Conservation (phyloP, 768 basidiomycete genomes). For the Agrocybe pediades region DNA sequence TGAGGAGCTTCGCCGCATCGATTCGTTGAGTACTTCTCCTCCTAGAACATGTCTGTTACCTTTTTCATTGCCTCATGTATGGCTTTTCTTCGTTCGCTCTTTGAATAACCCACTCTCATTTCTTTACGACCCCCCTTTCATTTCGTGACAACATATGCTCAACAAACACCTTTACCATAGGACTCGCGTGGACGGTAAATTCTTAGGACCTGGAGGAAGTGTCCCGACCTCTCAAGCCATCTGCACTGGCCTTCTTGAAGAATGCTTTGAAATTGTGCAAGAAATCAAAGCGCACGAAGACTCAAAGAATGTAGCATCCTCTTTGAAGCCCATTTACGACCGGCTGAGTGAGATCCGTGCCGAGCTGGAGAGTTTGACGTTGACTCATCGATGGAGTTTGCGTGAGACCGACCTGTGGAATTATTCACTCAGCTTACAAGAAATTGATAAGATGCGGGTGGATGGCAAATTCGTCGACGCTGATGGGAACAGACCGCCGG, state of each 20-base stretch:
- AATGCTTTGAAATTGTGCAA: conserved; percentile 93
- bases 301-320: conserved; percentile 81
- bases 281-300: conserved; percentile 95
- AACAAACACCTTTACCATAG: conserved; percentile 34
- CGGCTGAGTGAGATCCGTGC: conserved; percentile 82
- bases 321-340: conserved; percentile 92
- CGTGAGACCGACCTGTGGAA: conserved; percentile 94
- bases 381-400: conserved; percentile 97
- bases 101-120: conserved; percentile 14
- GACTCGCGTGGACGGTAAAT: conserved; percentile 94
- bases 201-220: conserved; percentile 86
- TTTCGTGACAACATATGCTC: neutral
- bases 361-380: conserved; percentile 87
- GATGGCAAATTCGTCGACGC: conserved; percentile 97
- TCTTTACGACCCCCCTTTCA: conserved; percentile 1
- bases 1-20: conserved; percentile 94
- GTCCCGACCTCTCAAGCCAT: conserved; percentile 92
- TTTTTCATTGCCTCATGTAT: conserved; percentile 21
- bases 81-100: conserved; percentile 11
- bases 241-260: conserved; percentile 90
- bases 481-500: conserved; percentile 88
- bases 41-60: conserved; percentile 33
- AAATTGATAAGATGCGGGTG: conserved; percentile 96
- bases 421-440: conserved; percentile 89
- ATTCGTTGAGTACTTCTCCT: conserved; percentile 77